Evolutionary conservation across 1,284 basidiomycete genomes (phyloP), one percentile per base, ranked within the genome.

Genomic region (Sparassis latifolia): DNA sequence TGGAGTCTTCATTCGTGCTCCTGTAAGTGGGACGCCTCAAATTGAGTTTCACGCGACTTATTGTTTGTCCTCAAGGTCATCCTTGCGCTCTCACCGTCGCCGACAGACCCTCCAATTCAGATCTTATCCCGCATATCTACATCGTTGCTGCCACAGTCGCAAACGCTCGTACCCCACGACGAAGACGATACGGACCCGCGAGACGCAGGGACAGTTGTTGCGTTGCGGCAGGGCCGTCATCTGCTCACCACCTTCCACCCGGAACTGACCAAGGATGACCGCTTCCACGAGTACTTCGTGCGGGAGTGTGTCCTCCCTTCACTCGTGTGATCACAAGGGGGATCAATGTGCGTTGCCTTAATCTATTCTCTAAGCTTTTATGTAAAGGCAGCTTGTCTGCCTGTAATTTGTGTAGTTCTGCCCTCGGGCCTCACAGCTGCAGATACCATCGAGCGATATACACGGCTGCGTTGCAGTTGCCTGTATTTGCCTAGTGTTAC

Each of bases 1-100:
- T 35, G 92, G 91, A 0, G 80, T 97, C 42, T 99, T 99, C 70
- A 99, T 99, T 60, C 90, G 96, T 40, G 96, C 96, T 37, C 96
- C 96, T 52, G 80, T 69, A 60, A 57, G 30, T 57, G 61, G 38
- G 60, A 67, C 54, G 62, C 59, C 5, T 20, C 20, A 59, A 57
- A 43, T 42, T 30, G 38, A 5, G 37, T 42, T 7, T 28, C 28
- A 30, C 12, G 7, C 7, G 31, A 10, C 29, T 3, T 50, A 40
- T 42, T 10, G 44, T 58, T 31, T 43, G 33, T 46, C 52, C 33
- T 33, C 2, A 56, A 90, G 87, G 85, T 89, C 42, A 71, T 90
- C 2, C 68, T 84, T 7, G 64, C 69, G 7, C 66, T 87, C 7
- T 62, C 68, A 7, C 66, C 74, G 5, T 65, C 72, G 0, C 65